Percentiles rank a stretch among this genome's conserved stretches.
phyloP scores from a whole-genome alignment of 768 basidiomycete genomes.

The Hydnomerulius pinastri region DNA sequence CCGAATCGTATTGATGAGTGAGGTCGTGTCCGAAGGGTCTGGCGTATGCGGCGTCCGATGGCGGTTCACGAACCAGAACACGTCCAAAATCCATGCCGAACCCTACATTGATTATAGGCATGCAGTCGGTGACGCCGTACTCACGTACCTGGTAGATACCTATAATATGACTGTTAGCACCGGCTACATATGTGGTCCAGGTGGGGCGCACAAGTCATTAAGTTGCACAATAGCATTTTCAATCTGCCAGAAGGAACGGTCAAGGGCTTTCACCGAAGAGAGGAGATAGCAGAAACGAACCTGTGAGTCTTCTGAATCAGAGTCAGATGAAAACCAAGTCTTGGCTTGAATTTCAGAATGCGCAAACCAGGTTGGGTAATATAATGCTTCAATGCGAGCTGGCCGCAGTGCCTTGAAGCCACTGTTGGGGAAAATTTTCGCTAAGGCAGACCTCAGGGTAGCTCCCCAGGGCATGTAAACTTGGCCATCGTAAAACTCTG shows the following conservation, averaged over 20 bases:
- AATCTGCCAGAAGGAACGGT: slow-evolving; percentile 25
- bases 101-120: slow-evolving; percentile 11
- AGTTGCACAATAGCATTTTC: slow-evolving; percentile 36
- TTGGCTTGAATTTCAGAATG: slow-evolving; percentile 52
- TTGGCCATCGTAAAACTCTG: slow-evolving; percentile 12
- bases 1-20: slow-evolving; percentile 46
- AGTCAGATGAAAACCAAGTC: slow-evolving; percentile 25
- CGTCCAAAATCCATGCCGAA: slow-evolving; percentile 40
- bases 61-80: slow-evolving; percentile 38
- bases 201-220: slow-evolving; percentile 47
- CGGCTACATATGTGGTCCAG: neutral
- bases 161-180: slow-evolving; percentile 18
- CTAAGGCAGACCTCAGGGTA: slow-evolving; percentile 32
- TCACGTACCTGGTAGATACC: slow-evolving; percentile 32
- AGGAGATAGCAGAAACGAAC: slow-evolving; percentile 11
- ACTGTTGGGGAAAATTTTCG: slow-evolving; percentile 39
- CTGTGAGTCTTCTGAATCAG: slow-evolving; percentile 26
- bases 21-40: slow-evolving; percentile 52
- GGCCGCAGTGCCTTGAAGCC: slow-evolving; percentile 46
- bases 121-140: neutral
- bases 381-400: slow-evolving; percentile 50
- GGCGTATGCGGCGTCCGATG: slow-evolving; percentile 26
- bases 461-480: slow-evolving; percentile 22
- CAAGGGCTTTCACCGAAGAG: slow-evolving; percentile 1
- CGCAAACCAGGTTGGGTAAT: slow-evolving; percentile 65